Evolutionary conservation across 192 early-diverging fungal genomes (phyloP).

Genomic region (Backusella sp.): DNA sequence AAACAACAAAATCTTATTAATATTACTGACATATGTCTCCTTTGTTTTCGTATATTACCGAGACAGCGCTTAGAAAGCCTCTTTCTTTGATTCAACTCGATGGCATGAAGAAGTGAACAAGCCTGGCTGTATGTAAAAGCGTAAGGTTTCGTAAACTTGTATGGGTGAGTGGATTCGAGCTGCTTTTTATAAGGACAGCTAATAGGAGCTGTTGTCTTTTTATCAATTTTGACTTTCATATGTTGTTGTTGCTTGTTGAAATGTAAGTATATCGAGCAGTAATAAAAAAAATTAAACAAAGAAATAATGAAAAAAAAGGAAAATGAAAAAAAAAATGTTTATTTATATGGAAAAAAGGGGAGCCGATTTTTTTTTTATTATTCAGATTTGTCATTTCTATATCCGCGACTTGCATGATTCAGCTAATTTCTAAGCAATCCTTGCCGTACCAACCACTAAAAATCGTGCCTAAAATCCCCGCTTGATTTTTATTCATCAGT

Average conservation of each 20-base stretch:
- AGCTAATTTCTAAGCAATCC: slow-evolving; percentile 9
- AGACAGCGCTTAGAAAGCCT: not conserved
- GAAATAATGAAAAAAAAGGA: not conserved
- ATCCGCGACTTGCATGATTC: slow-evolving; percentile 16
- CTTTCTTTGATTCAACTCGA: slow-evolving; percentile 7
- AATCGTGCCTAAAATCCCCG: not conserved
- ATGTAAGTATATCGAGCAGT: not conserved
- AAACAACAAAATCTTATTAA: not conserved
- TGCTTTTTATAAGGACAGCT: slow-evolving; percentile 10
- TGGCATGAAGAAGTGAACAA: slow-evolving; percentile 1
- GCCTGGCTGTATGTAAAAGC: not conserved
- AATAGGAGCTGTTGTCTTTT: not conserved
- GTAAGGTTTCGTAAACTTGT: slow-evolving; percentile 6
- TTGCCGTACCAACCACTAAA: not conserved
- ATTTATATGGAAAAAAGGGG: slow-evolving; percentile 4
- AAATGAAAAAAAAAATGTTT: slow-evolving; percentile 1
- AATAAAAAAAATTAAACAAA: not conserved
- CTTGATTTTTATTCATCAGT: not conserved
- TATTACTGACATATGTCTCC: not conserved
- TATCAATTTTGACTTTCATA: slow-evolving; percentile 8
- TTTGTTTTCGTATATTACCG: not conserved
- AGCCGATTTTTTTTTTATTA: not conserved
- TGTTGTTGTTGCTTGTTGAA: not conserved
- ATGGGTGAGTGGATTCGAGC: slow-evolving; percentile 8
- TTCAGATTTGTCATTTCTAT: slow-evolving; percentile 6